Base-by-base conservation (phyloP, 2,329 filamentous ascomycete species). In the Pseudocercospora musae region DNA sequence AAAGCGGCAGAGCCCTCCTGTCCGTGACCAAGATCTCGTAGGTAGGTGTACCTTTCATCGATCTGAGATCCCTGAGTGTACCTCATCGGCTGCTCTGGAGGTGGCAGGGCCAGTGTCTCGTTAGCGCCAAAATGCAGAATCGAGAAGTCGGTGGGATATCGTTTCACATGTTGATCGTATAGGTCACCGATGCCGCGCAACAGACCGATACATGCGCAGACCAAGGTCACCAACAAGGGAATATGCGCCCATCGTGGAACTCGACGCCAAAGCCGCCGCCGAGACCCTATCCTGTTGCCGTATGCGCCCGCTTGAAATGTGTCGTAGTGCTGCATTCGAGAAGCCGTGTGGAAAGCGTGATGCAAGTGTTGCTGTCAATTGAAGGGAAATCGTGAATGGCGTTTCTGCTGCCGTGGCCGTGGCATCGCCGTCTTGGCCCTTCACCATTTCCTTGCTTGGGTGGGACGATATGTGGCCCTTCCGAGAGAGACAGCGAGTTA, bases 1-100 rank as follows among this genome's bases (percentile, higher is more conserved):
- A 68, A 27, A 15, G 58, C 65, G 21, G 61, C 52, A 11, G 58
- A 54, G n/a, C 66, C 66, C 56, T 68, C 65, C 46, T 62, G 37
- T 1, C 66, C 66, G n/a, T 52, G 42, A 6, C 59, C 66, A 1
- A 68, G 62, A n/a, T 54, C 27, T 31, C 57, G 59, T 2, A 64
- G 11, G 20, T 44, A 67, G 21, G 50, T 40, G 29, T 67, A 67
- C 4, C 55, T 62, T 8, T 63, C 50, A 21, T 68, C 66, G 52
- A 68, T 66, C 13, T 57, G 48, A 11, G 37, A 20, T 2, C 44
- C 58, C 4, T 54, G 21, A 42, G 29, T 44, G 15, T 52, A 42
- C 13, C 66, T 61, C 13, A 64, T 13, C 4, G 65, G 61, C 20
- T 60, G 56, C 31, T 48, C 9, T 13, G 42, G 59, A 11, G 27